Base-by-base conservation (phyloP, 2,329 filamentous ascomycete genomes). In the Hymenoscyphus repandus region DNA sequence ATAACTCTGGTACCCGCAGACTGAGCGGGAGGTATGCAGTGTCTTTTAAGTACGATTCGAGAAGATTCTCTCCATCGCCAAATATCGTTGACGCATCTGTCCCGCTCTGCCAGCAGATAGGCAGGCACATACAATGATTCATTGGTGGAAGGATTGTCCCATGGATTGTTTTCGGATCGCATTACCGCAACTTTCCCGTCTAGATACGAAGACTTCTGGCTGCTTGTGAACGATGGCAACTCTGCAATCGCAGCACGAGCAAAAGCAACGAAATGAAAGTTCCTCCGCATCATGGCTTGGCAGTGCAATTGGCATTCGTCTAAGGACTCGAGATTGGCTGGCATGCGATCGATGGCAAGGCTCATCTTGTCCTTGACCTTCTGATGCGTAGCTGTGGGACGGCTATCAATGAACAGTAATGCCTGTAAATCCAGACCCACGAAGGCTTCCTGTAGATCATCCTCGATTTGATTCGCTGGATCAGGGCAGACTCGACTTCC, bases 61-160 rank as follows among this genome's bases (percentile, higher is more conserved):
- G 55, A 48, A 11, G 53, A 52, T 18, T 30, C 6, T 27, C 49
- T 30, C 50, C 47, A 55, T 17, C 17, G 30, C 11, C 32, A 13
- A n/a, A 53, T 47, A 12, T 49, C 45, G 11, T 38, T 34, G 15
- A 53, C 20, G 10, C 50, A 51, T 1, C 9, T 34, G 12, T 53
- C 41, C 12, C 47, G 41, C 46, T 57, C 53, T 12, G 15, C n/a
- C 18, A 45, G 30, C 10, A 50, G 17, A 6, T 17, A 17, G 12
- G n/a, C 32, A 13, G 32, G 43, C 2, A 45, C 17, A 17, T 34
- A 15, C 6, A 15, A 15, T 22, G 32, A 18, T 10, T 33, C 22
- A 15, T 30, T 36, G 4, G 34, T 37, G n/a, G 43, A 34, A 18
- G 32, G 15, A 34, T 33, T 36, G 12, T 45, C 31, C 30, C 30